phyloP scores from a whole-genome alignment of 2,329 filamentous ascomycete species.

The Sphaerulina populicola region DNA sequence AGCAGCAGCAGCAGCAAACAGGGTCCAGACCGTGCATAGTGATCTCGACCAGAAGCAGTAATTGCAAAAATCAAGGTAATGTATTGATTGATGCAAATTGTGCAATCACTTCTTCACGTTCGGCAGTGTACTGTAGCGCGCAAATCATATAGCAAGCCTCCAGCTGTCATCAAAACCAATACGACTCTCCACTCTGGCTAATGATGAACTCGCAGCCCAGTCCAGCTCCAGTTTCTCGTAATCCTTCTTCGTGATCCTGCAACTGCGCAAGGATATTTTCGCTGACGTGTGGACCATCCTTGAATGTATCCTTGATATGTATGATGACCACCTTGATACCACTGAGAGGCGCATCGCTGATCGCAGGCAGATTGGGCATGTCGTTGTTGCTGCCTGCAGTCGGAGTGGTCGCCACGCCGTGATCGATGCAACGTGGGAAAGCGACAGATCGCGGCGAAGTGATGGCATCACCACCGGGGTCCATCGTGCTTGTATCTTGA shows the following conservation, averaged over 20 bases:
- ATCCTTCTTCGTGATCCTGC: constrained; percentile 49
- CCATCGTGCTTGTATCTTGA: background rate
- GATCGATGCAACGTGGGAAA: constrained; percentile 6
- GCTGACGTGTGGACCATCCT: constrained; percentile 57
- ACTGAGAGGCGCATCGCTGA: constrained; percentile 46
- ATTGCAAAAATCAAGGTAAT: no score
- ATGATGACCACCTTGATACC: constrained; percentile 80
- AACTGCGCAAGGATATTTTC: constrained; percentile 66
- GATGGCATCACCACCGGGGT: background rate
- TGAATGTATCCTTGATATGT: constrained; percentile 74
- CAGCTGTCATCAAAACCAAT: constrained; percentile 38
- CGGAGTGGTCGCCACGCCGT: constrained; percentile 1
- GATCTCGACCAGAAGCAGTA: no score
- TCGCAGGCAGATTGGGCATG: background rate
- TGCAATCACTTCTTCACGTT: no score
- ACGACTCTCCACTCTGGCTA: constrained; percentile 55
- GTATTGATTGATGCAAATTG: no score
- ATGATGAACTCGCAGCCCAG: constrained; percentile 76
- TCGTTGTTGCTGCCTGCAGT: constrained; percentile 3
- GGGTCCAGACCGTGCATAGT: no score
- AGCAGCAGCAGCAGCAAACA: background rate
- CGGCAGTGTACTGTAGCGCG: background rate
- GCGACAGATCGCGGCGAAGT: constrained; percentile 20
- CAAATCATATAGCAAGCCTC: background rate
- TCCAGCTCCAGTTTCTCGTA: constrained; percentile 44